These are phyloP conservation scores for Suillus discolor DNA, from an alignment of 768 basidiomycete genomes.

Conservation along the genomic window DNA sequence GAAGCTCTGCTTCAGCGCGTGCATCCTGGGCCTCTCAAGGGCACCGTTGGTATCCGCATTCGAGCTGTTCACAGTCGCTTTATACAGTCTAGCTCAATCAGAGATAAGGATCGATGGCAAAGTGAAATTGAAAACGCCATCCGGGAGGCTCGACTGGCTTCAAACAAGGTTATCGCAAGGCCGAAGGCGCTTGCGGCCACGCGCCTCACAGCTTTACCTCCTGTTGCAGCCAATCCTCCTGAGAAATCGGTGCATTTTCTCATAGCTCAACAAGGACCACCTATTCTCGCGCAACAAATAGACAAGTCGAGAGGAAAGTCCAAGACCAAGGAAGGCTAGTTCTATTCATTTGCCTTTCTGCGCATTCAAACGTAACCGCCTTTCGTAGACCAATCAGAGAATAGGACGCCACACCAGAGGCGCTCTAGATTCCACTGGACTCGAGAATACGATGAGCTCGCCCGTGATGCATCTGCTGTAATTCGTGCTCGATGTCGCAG, in stretches of 20 bases:
- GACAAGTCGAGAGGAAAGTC: slow-evolving; percentile 39
- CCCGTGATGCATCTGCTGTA: slow-evolving; percentile 81
- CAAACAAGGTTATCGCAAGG: slow-evolving; percentile 46
- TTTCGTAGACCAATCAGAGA: slow-evolving; percentile 8
- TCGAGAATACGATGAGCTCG: slow-evolving; percentile 84
- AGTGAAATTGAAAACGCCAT: slow-evolving; percentile 57
- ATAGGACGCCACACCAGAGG: slow-evolving; percentile 31
- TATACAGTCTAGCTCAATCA: slow-evolving; percentile 55
- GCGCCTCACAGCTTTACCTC: slow-evolving; percentile 31
- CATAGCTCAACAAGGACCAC: slow-evolving; percentile 54
- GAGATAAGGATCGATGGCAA: slow-evolving; percentile 62
- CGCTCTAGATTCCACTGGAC: slow-evolving; percentile 84
- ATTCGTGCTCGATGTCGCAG: slow-evolving; percentile 76
- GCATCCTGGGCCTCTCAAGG: slow-evolving; percentile 54
- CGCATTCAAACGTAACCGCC: slow-evolving; percentile 3
- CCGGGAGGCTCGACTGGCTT: slow-evolving; percentile 53
- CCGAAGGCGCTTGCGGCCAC: slow-evolving; percentile 20
- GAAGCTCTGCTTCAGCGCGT: slow-evolving; percentile 52
- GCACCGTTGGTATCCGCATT: slow-evolving; percentile 51
- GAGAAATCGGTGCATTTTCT: slow-evolving; percentile 55
- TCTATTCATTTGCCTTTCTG: neutral
- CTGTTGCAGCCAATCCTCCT: slow-evolving; percentile 44
- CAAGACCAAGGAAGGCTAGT: slow-evolving; percentile 35
- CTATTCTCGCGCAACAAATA: slow-evolving; percentile 28
- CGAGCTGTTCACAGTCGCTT: slow-evolving; percentile 58